Conservation (phyloP, 495 filamentous ascomycete genomes). For the Aspergillus heteromorphus region DNA sequence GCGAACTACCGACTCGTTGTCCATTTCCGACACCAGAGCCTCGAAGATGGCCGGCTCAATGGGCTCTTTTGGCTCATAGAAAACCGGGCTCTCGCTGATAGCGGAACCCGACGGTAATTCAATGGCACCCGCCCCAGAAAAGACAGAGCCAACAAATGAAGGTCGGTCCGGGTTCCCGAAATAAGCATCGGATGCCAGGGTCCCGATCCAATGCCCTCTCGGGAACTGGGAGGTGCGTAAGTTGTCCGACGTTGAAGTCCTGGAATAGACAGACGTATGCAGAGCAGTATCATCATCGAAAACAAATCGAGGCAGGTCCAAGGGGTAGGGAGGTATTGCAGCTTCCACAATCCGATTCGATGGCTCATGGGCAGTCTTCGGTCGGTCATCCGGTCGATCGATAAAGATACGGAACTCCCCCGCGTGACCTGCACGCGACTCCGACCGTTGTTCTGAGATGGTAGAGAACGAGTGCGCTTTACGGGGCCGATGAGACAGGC, state of each 20-base stretch:
- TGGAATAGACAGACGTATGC: conserved; percentile 64
- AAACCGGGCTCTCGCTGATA: conserved; percentile 30
- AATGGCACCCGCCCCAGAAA: conserved; percentile 44
- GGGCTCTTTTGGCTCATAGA: conserved; percentile 41
- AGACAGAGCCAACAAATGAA: conserved; percentile 38
- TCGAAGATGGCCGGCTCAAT: conserved; percentile 69
- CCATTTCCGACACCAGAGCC: conserved; percentile 60
- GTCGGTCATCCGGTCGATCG: conserved; percentile 62
- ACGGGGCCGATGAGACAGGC: conserved; percentile 24
- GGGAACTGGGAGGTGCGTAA: conserved; percentile 44
- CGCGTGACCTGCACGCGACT: conserved; percentile 23
- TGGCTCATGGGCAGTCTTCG: conserved; percentile 62
- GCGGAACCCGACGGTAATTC: conserved; percentile 29
- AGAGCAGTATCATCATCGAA: conserved; percentile 71
- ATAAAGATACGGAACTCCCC: conserved; percentile 82
- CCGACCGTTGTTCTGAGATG: conserved; percentile 46
- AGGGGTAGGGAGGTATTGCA: conserved; percentile 78
- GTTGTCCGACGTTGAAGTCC: conserved; percentile 49
- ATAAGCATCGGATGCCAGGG: conserved; percentile 18
- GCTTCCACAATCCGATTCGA: conserved; percentile 61
- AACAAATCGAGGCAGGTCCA: conserved; percentile 81
- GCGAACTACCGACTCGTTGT: conserved; percentile 78
- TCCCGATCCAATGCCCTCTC: conserved; percentile 20
- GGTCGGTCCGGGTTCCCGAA: conserved; percentile 23
- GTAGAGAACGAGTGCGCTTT: conserved; percentile 62